These are phyloP conservation scores for Nephromyces sp. DNA, from an alignment of 169 alveolate genomes.

Conservation along the genomic window DNA sequence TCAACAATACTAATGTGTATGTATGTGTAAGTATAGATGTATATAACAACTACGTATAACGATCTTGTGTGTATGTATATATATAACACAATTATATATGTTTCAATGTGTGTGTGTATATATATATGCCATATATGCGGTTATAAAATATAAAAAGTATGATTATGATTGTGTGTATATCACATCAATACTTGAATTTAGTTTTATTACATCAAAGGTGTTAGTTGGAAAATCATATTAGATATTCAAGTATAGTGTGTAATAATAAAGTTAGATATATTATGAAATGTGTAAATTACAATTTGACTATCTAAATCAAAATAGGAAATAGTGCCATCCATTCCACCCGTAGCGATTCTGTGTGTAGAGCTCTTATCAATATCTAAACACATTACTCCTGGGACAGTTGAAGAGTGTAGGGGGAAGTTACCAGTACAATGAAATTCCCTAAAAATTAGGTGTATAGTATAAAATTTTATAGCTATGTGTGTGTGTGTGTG, in stretches of 20 bases:
- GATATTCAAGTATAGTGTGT: neutral
- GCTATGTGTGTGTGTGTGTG: too few species aligned
- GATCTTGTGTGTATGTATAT: too few species aligned
- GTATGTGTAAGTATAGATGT: too few species aligned
- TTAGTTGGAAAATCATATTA: neutral
- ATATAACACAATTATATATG: too few species aligned
- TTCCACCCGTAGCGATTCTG: slow-evolving; percentile 63
- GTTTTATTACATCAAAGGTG: neutral
- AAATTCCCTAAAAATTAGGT: slow-evolving; percentile 5
- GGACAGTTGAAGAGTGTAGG: slow-evolving; percentile 29
- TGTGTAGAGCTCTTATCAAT: neutral
- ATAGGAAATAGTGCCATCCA: slow-evolving; percentile 56
- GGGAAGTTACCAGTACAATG: slow-evolving; percentile 4
- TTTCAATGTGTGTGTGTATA: too few species aligned
- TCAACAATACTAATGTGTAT: too few species aligned
- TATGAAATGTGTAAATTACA: neutral
- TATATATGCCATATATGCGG: too few species aligned
- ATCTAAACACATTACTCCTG: slow-evolving; percentile 18
- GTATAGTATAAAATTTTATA: too few species aligned
- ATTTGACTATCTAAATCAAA: slow-evolving; percentile 46
- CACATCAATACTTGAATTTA: neutral
- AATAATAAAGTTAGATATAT: neutral
- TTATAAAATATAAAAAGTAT: slow-evolving; percentile 11
- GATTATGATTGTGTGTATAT: too few species aligned
- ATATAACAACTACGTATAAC: too few species aligned